A percentile compares a stretch with the other conserved stretches of the same genome.
Evolutionary conservation across 805 yeast genomes (phyloP).

Genomic region (Kuraishia ogatae): DNA sequence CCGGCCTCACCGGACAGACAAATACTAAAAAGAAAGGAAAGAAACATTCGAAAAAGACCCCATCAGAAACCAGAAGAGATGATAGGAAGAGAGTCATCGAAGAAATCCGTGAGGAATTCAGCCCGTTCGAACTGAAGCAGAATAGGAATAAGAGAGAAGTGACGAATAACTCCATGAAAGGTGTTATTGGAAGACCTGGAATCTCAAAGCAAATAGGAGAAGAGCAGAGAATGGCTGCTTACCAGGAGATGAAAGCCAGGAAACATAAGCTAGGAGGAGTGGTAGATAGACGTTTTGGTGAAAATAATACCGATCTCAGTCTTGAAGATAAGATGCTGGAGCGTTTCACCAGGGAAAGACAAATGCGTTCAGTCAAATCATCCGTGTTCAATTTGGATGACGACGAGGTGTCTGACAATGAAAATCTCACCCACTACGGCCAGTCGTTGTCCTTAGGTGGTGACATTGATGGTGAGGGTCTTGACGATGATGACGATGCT

Average conservation of each 20-base stretch:
- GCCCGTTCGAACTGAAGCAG: conserved; percentile 78
- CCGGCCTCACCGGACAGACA: conserved; percentile 84
- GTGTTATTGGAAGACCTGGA: conserved; percentile 47
- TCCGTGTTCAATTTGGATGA: conserved; percentile 72
- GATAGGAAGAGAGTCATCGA: conserved; percentile 49
- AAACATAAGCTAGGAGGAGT: conserved; percentile 74
- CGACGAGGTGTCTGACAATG: conserved; percentile 40
- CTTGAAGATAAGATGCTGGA: conserved; percentile 93
- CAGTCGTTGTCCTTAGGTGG: conserved; percentile 54
- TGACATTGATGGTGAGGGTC: conserved; percentile 39
- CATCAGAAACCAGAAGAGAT: conserved; percentile 62
- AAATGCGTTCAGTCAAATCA: conserved; percentile 45
- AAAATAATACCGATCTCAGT: conserved; percentile 57
- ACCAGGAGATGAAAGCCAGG: conserved; percentile 51
- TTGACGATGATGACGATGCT: conserved; percentile 24
- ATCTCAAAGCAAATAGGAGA: conserved; percentile 62
- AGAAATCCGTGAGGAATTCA: conserved; percentile 73
- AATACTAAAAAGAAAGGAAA: conserved; percentile 50
- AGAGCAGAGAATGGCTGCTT: conserved; percentile 49
- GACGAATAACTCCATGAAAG: conserved; percentile 25
- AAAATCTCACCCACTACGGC: conserved; percentile 72
- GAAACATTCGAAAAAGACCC: conserved; percentile 37
- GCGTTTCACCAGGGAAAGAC: conserved; percentile 86
- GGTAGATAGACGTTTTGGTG: conserved; percentile 89
- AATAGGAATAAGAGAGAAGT: conserved; percentile 56